Base-by-base conservation (phyloP, 306 rosid genomes). In the Quercus dentata region DNA sequence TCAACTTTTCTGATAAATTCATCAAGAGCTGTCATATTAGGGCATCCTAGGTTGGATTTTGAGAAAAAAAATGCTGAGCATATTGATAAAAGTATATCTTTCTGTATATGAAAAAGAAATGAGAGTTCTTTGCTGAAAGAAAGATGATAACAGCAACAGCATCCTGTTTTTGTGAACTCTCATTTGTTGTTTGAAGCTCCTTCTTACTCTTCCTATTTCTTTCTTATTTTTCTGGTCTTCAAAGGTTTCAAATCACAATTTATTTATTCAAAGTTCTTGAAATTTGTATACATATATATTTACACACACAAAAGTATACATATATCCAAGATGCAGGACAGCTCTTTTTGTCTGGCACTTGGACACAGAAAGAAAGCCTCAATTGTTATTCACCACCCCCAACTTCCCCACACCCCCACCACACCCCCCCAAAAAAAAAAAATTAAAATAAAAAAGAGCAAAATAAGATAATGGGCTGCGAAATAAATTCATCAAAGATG, bases 1-100 rank as follows among this genome's bases (percentile, higher is more conserved):
- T 96, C 38, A 71, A 91, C 83, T 93, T 93, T 90, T 91, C 98
- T 8, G 97, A 96, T 90, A 89, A 90, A 76, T 93, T 96, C 91
- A 90, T 96, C 78, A 93, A 88, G 87, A 78, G 96, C 85, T 96
- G 99, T 82, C 94, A 88, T 76, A 89, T 96, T 54, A 93, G 88
- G 82, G 82, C 86, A 79, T 89, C 87, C 62, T 95, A 88, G 88
- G 62, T 71, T 76, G 85, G 76, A 78, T 83, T 83, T 81, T 72
- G 70, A 76, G 80, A 85, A 70, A 25, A 30, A 30, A 71, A 27
- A 78, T 61, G 35, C 23, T 74, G 75, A 69, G 71, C 75, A 73
- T 20, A 55, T 20, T 72, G 85, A 84, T 80, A 83, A 81, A 65
- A 86, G 79, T 80, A 80, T 68, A 82, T 83, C 80, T 25, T 19